These are phyloP conservation scores for Phytophthora colocasiae DNA, from an alignment of 352 stramenopile genomes.

Conservation along the genomic window DNA sequence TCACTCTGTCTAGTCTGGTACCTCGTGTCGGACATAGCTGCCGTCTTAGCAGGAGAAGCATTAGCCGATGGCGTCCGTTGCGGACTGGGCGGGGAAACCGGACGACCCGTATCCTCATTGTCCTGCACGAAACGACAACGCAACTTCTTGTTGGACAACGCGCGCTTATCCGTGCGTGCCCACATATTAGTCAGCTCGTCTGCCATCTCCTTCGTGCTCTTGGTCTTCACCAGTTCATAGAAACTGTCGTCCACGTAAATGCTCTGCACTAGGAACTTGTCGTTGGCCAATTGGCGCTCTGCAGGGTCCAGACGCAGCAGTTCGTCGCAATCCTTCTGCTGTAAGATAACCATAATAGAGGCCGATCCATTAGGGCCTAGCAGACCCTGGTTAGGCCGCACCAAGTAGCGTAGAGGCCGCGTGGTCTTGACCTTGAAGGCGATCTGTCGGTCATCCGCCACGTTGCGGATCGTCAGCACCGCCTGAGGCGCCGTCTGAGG, in stretches of 20 bases:
- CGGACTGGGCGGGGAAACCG: conserved; percentile 23
- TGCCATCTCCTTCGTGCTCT: conserved; percentile 88
- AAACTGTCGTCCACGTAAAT: conserved; percentile 87
- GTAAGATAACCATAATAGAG: conserved; percentile 88
- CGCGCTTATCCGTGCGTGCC: conserved; percentile 80
- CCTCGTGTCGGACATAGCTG: conserved; percentile 17
- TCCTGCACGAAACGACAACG: conserved; percentile 86
- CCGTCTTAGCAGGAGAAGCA: conserved; percentile 27
- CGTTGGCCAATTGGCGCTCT: conserved; percentile 85
- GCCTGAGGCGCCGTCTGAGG: conserved; percentile 73
- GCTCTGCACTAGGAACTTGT: conserved; percentile 92
- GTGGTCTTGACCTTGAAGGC: conserved; percentile 93
- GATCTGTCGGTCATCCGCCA: conserved; percentile 81
- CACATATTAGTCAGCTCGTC: conserved; percentile 91
- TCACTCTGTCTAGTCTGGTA: conserved; percentile 26
- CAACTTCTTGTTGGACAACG: conserved; percentile 89
- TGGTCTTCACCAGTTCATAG: conserved; percentile 88
- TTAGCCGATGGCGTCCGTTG: conserved; percentile 8
- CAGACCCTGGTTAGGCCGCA: conserved; percentile 89
- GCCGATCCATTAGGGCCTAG: conserved; percentile 76
- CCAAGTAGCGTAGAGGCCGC: conserved; percentile 87
- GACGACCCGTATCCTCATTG: conserved; percentile 25
- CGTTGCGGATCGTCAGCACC: conserved; percentile 86
- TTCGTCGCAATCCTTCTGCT: conserved; percentile 91
- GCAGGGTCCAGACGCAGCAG: conserved; percentile 76